Evolutionary conservation across 306 rosid species (phyloP).

Genomic region (Rosa persica): DNA sequence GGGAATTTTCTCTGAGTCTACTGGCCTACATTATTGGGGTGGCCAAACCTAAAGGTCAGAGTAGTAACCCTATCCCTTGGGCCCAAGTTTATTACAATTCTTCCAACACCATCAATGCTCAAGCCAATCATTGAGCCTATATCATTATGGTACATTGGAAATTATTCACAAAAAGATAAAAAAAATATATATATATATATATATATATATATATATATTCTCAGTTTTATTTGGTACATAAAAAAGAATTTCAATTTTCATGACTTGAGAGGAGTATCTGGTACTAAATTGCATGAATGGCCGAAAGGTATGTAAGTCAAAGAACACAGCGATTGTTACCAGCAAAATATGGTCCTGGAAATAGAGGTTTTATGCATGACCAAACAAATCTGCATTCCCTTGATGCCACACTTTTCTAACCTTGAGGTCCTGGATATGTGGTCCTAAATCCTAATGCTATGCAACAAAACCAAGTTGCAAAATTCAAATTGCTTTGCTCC

Average conservation of each 20-base stretch:
- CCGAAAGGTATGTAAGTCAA: neutral
- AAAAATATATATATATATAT: no score
- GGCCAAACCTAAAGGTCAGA: neutral
- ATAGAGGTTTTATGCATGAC: neutral
- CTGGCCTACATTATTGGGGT: neutral
- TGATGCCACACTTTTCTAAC: slow-evolving; percentile 8
- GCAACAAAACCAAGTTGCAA: neutral
- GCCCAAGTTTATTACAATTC: neutral
- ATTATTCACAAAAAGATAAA: neutral
- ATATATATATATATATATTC: neutral
- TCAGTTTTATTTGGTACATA: neutral
- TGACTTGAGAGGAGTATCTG: neutral
- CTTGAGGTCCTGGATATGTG: neutral
- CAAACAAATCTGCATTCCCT: neutral
- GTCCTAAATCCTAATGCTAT: neutral
- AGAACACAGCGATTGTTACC: neutral
- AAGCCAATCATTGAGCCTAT: neutral
- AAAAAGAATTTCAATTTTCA: neutral
- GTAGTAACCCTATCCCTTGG: neutral
- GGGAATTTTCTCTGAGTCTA: neutral
- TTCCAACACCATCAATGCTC: neutral
- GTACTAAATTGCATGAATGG: slow-evolving; percentile 11
- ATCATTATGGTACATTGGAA: neutral
- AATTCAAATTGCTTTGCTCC: neutral
- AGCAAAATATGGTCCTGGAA: slow-evolving; percentile 3